These are phyloP conservation scores for Wallacemonas sp. DNA, from an alignment of 208 protist species.

Conservation along the genomic window DNA sequence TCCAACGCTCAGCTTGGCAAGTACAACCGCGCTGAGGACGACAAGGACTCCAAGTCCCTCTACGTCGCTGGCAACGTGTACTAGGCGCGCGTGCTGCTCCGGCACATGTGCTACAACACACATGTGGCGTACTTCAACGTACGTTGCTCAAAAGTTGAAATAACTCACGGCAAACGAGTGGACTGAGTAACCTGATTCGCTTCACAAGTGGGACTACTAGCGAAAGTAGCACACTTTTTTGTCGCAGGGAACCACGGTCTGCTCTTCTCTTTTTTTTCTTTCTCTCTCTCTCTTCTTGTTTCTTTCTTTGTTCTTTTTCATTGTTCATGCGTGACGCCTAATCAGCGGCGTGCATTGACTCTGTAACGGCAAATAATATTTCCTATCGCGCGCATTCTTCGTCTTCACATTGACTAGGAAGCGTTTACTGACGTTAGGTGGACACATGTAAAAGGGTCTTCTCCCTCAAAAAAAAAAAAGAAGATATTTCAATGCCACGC, in stretches of 20 bases:
- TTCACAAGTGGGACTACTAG: too few species aligned
- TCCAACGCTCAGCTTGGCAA: conserved; percentile 71
- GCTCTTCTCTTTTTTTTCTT: background rate
- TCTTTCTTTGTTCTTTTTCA: conserved; percentile 10
- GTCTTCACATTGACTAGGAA: too few species aligned
- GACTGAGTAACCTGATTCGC: too few species aligned
- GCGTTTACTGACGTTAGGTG: too few species aligned
- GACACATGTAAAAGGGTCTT: too few species aligned
- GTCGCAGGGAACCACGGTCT: background rate
- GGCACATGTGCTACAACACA: conserved; percentile 22
- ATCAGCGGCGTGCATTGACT: too few species aligned
- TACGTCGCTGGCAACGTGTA: conserved; percentile 89
- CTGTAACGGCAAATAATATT: background rate
- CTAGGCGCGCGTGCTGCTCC: conserved; percentile 24
- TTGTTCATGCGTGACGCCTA: too few species aligned
- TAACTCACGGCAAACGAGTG: too few species aligned
- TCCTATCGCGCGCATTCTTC: too few species aligned
- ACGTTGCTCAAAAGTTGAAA: too few species aligned
- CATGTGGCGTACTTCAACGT: conserved; percentile 16
- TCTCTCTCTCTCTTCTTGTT: conserved; percentile 19
- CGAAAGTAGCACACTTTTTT: background rate
- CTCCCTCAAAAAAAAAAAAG: conserved; percentile 11
- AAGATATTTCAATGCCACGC: background rate
- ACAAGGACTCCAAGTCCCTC: conserved; percentile 70
- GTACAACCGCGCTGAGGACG: conserved; percentile 78